Base-by-base conservation (phyloP, 805 yeast genomes). In the Aciculoconidium aculeatum region DNA sequence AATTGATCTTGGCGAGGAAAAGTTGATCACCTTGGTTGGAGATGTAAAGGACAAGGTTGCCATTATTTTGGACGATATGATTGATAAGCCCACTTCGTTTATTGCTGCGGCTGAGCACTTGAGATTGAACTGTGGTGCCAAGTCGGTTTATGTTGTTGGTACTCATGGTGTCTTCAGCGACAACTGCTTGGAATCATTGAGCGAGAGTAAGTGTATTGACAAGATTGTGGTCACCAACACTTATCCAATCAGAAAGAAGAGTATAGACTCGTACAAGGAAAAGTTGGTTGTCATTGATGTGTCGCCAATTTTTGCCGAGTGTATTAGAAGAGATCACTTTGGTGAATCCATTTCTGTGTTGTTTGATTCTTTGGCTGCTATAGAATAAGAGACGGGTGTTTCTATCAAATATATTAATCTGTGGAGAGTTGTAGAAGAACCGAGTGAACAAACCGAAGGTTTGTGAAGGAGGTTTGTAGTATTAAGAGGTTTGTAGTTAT, bases 71-170 rank as follows among this genome's bases (percentile, higher is more conserved):
- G 99, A 92, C 61, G 99, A 92, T 55, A 85, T 92, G 94, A 81
- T 92, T 47, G 98, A 92, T 54, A 86, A 92, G 53, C 96, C 96
- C 25, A 79, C 80, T 40, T 77, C 94, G 7, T 90, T 88, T 53
- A 82, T 92, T 40, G 90, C 96, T 17, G 98, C 98, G 23, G 98
- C 99, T 18, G 99, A 92, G 62, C 98, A 92, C 62, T 75, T 94
- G 55, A 75, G 94, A 42, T 69, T 84, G 58, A 90, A 88, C 58
- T 92, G 99, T 64, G 98, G 98, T 34, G 98, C 99, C 37, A 81
- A 79, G 46, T 71, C 75, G 35, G 96, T 92, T 15, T 84, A 81
- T 46, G 77, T 92, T 14, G 77, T 92, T 37, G 97, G 96, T 10
- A 90, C 97, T 4, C 99, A 92, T 51, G 99, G 98, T 42, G 73